Evolutionary conservation across 805 yeast species (phyloP).

Genomic region (Saccharomycopsis sp.): DNA sequence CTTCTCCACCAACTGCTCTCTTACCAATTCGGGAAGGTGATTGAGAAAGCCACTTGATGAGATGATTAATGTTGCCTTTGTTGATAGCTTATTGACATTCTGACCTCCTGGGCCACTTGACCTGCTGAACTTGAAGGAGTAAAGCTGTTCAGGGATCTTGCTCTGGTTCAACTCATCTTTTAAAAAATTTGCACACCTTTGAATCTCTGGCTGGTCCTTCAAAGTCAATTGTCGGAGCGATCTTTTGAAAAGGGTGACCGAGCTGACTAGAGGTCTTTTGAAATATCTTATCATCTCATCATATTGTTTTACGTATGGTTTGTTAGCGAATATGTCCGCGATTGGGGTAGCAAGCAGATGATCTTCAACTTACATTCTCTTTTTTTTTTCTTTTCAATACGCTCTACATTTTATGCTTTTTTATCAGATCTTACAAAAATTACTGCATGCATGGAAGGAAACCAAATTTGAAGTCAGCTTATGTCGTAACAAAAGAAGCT

Average conservation of each 20-base stretch:
- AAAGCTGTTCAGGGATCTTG: conserved; percentile 39
- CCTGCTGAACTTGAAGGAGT: conserved; percentile 43
- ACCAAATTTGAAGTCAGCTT: too few relatives aligned
- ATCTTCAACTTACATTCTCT: too few relatives aligned
- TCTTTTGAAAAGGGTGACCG: not conserved
- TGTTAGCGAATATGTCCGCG: too few relatives aligned
- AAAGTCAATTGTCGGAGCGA: not conserved
- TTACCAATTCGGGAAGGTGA: conserved; percentile 42
- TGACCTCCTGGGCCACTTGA: conserved; percentile 88
- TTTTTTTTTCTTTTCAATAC: not conserved
- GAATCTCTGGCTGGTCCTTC: not conserved
- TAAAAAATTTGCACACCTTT: not conserved
- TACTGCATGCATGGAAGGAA: not conserved
- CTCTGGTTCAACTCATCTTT: not conserved
- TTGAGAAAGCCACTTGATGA: conserved; percentile 40
- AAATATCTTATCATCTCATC: too few relatives aligned
- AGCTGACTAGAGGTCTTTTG: too few relatives aligned
- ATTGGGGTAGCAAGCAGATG: too few relatives aligned
- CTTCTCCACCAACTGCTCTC: conserved; percentile 33
- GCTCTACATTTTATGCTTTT: not conserved
- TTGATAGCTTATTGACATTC: conserved; percentile 64
- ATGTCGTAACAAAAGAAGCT: too few relatives aligned
- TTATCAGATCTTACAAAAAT: too few relatives aligned
- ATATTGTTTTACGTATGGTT: too few relatives aligned
- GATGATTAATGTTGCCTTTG: conserved; percentile 57